A percentile compares a stretch with the other conserved stretches of the same genome.
These are phyloP conservation scores for Martiniozyma asiatica DNA, from an alignment of 1,139 yeast species.

Conservation along the genomic window DNA sequence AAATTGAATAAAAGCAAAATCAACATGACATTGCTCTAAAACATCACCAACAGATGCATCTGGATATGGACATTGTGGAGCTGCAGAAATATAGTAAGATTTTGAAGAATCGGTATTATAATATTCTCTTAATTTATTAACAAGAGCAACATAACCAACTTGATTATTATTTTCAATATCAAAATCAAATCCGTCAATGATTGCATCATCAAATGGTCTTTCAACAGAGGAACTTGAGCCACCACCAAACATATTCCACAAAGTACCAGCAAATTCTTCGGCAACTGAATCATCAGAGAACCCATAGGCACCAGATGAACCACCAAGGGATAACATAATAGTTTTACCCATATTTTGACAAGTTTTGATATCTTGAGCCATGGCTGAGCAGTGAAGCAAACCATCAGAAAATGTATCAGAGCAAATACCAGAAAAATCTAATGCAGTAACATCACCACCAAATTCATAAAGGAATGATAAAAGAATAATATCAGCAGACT, in stretches of 20 bases:
- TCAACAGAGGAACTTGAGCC: constrained; percentile 54
- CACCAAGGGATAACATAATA: constrained; percentile 76
- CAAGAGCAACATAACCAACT: constrained; percentile 52
- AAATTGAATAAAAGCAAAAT: constrained; percentile 84
- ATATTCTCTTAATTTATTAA: constrained; percentile 43
- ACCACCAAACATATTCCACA: constrained; percentile 84
- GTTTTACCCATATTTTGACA: constrained; percentile 76
- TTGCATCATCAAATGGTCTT: constrained; percentile 69
- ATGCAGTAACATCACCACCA: constrained; percentile 35
- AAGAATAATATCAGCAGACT: constrained; percentile 59
- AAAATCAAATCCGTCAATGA: constrained; percentile 62
- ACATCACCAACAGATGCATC: constrained; percentile 73
- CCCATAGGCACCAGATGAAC: constrained; percentile 73
- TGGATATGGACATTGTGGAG: constrained; percentile 93
- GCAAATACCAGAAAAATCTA: constrained; percentile 68
- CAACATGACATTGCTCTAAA: constrained; percentile 50
- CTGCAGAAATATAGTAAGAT: constrained; percentile 72
- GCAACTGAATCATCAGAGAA: constrained; percentile 55
- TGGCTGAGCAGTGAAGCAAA: constrained; percentile 43
- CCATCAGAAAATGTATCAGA: constrained; percentile 41
- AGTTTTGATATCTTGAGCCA: constrained; percentile 66
- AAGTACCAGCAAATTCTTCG: constrained; percentile 52
- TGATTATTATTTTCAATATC: constrained; percentile 48
- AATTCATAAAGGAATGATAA: constrained; percentile 59
- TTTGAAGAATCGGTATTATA: constrained; percentile 44